A percentile compares a stretch with the other conserved stretches of the same genome.
phyloP scores from a whole-genome alignment of 2,329 filamentous ascomycete species.

The Cordyceps javanica region DNA sequence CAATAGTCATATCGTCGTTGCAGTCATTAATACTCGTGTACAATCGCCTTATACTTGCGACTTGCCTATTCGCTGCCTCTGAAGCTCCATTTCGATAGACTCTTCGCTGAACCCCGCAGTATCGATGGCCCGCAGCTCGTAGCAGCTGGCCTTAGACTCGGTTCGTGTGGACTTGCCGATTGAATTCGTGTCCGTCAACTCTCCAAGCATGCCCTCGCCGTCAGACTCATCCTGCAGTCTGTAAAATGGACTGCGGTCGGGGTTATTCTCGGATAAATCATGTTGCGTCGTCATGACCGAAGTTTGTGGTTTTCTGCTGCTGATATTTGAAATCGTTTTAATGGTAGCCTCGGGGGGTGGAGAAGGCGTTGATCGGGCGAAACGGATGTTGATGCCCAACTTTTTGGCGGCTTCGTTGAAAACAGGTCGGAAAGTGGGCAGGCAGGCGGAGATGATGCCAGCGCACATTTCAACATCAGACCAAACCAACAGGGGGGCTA shows the following conservation, averaged over 20 bases:
- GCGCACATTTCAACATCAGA: conserved; percentile 42
- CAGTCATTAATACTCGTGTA: not conserved
- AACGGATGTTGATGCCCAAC: conserved; percentile 3
- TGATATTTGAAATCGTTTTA: conserved; percentile 6
- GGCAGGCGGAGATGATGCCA: conserved; percentile 47
- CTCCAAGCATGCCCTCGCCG: not conserved
- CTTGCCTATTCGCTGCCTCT: not conserved
- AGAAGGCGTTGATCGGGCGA: not conserved
- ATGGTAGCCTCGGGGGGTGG: not conserved
- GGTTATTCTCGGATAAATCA: not conserved
- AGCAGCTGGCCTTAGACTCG: conserved; percentile 2
- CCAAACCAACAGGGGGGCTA: conserved; percentile 41
- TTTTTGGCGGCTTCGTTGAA: conserved; percentile 21
- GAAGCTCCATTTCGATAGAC: not conserved
- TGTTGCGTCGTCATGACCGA: conserved; percentile 5
- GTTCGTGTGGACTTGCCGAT: not conserved
- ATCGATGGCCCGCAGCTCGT: conserved; percentile 4
- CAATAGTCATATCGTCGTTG: not conserved
- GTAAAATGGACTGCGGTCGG: conserved; percentile 5
- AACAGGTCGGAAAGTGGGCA: conserved; percentile 45
- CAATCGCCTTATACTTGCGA: not conserved
- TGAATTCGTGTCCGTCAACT: not conserved
- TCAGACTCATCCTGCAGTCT: conserved; percentile 4
- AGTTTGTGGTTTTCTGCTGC: conserved; percentile 2
- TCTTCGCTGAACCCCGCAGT: not conserved